Evolutionary conservation across 2,329 filamentous ascomycete genomes (phyloP).

Genomic region (Fusarium veterinarium): DNA sequence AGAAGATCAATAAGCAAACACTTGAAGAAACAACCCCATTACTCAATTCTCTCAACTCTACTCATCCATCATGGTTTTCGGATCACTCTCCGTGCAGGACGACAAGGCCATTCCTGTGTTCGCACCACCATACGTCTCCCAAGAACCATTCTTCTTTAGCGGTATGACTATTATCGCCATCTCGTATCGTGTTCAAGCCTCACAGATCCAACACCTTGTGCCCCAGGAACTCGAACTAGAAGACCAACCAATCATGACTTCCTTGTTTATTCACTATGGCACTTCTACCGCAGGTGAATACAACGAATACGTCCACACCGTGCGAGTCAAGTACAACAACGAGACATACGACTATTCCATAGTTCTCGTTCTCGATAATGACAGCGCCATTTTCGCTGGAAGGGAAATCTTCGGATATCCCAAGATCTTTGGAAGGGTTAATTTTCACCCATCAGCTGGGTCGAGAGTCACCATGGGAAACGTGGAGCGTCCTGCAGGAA

Average conservation of each 20-base stretch:
- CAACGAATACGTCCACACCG: neutral
- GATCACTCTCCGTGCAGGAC: neutral
- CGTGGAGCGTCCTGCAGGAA: neutral
- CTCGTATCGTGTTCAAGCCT: neutral
- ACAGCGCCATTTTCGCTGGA: neutral
- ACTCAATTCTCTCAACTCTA: too few species aligned
- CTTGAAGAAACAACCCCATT: neutral
- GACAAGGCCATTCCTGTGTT: neutral
- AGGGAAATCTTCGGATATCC: neutral
- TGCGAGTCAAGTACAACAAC: neutral
- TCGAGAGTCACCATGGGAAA: neutral
- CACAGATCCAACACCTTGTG: neutral
- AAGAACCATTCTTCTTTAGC: neutral
- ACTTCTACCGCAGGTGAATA: neutral
- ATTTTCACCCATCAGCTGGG: neutral
- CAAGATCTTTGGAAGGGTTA: neutral
- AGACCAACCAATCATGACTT: neutral
- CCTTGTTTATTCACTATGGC: neutral
- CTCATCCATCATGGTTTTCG: neutral
- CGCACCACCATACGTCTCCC: neutral
- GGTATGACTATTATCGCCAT: neutral
- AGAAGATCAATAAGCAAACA: too few species aligned
- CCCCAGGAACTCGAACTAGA: neutral
- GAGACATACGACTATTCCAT: neutral
- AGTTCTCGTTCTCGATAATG: neutral